Base-by-base conservation (phyloP, 179 eudicot genomes). In the Gypsophila paniculata region DNA sequence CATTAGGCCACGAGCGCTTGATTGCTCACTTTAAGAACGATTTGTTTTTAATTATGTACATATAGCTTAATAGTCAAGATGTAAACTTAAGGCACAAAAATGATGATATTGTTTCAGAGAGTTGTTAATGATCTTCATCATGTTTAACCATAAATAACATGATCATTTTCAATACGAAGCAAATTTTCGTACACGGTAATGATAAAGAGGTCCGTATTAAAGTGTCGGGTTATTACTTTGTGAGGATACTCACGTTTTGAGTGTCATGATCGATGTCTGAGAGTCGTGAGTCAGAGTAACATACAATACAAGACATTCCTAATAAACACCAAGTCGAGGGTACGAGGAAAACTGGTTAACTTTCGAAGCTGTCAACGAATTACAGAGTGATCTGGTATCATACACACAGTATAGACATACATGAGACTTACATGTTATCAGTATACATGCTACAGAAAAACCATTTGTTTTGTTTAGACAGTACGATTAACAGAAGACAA, bases 1-100 rank as follows among this genome's bases (percentile, higher is more conserved):
- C 44, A 29, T 61, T 61, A 29, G 65, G 65, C 65, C 44, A 29
- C 62, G 62, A 58, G 62, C 34, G 62, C 62, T 25, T 58, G 23
- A 5, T 58, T 58, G 62, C 0, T 42, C 6, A 42, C 46, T 42
- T 36, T 2, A 36, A 2, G 42, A 36, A 7, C 7, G 7, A 36
- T 3, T 36, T 36, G 3, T 36, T 2, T n/a, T n/a, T n/a, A n/a
- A n/a, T n/a, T n/a, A n/a, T n/a, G n/a, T n/a, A n/a, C n/a, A n/a
- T n/a, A n/a, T n/a, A n/a, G n/a, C n/a, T n/a, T n/a, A n/a, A n/a
- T n/a, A n/a, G n/a, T n/a, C n/a, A n/a, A n/a, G 3, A 7, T 36
- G 3, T 36, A 36, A 36, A 36, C 7, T 2, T 36, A 2, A 36
- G 42, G 5, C 3, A 36, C 42, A 36, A 36, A 36, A 36, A 36